These are phyloP conservation scores for Penicillium odoratum DNA, from an alignment of 495 filamentous ascomycete genomes.

Conservation along the genomic window DNA sequence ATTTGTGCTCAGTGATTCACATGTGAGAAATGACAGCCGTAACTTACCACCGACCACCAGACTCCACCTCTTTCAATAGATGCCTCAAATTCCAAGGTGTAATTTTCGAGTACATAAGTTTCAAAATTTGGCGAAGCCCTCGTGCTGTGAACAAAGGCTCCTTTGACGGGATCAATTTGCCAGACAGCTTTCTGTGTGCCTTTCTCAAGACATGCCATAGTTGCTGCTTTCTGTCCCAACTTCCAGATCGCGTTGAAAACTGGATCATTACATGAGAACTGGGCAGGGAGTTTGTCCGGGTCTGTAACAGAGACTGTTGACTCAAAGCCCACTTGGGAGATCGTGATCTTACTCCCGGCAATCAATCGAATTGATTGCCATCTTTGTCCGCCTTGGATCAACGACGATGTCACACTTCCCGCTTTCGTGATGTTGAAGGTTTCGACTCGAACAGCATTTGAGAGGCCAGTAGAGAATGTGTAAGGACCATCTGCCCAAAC, in stretches of 20 bases:
- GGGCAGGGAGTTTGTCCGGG: not conserved
- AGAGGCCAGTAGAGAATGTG: constrained; percentile 18
- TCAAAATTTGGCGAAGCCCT: constrained; percentile 4
- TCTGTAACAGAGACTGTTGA: constrained; percentile 7
- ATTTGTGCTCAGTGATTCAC: not conserved
- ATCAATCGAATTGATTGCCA: constrained; percentile 22
- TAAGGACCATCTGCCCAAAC: constrained; percentile 20
- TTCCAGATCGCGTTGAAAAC: constrained; percentile 10
- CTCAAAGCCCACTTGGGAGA: constrained; percentile 14
- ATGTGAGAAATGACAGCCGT: not conserved
- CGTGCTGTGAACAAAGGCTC: constrained; percentile 5
- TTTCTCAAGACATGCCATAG: constrained; percentile 9
- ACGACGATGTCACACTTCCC: constrained; percentile 18
- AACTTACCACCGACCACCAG: constrained; percentile 10
- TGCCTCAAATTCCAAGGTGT: constrained; percentile 8
- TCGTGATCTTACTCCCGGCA: constrained; percentile 2
- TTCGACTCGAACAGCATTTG: constrained; percentile 26
- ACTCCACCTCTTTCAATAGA: constrained; percentile 7
- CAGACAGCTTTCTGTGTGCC: constrained; percentile 1
- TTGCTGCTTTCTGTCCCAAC: constrained; percentile 7
- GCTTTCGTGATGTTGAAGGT: constrained; percentile 25
- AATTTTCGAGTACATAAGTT: not conserved
- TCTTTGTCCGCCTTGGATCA: constrained; percentile 25
- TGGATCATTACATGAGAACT: not conserved
- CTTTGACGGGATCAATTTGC: constrained; percentile 6